These are phyloP conservation scores for Candida namnaoensis DNA, from an alignment of 805 yeast genomes.

Conservation along the genomic window DNA sequence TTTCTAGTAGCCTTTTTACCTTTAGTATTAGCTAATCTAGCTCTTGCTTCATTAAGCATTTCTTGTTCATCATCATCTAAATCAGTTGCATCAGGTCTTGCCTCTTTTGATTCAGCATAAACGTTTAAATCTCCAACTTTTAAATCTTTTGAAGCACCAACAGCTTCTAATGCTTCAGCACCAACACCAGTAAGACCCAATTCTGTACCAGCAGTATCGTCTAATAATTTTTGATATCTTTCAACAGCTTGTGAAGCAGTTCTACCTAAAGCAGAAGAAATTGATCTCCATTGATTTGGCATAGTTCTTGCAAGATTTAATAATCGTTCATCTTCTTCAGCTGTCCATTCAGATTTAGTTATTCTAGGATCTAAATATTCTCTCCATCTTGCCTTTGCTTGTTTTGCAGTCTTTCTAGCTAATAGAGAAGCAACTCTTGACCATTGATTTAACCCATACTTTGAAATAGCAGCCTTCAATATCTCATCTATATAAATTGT, in stretches of 20 bases:
- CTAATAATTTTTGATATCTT: conserved; percentile 66
- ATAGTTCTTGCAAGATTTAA: conserved; percentile 56
- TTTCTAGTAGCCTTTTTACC: conserved; percentile 93
- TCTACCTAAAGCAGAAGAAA: conserved; percentile 73
- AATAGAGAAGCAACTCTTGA: conserved; percentile 81
- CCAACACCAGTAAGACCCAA: conserved; percentile 43
- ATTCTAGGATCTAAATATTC: conserved; percentile 80
- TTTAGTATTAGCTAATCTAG: conserved; percentile 83
- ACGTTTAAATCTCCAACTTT: conserved; percentile 54
- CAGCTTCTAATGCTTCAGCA: conserved; percentile 32
- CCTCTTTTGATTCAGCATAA: conserved; percentile 69
- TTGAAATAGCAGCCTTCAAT: conserved; percentile 81
- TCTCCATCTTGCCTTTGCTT: conserved; percentile 88
- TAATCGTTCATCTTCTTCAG: conserved; percentile 68
- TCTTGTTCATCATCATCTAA: conserved; percentile 85
- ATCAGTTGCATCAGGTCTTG: conserved; percentile 72
- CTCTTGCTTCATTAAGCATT: conserved; percentile 91
- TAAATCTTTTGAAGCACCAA: conserved; percentile 23
- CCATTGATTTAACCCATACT: conserved; percentile 95
- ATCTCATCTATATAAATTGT: conserved; percentile 54
- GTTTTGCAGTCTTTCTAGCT: conserved; percentile 80
- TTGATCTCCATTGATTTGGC: conserved; percentile 94
- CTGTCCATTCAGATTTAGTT: conserved; percentile 57
- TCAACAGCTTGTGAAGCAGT: conserved; percentile 85
- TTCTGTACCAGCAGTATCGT: conserved; percentile 32